Base-by-base conservation (phyloP, 352 stramenopile species). In the Globisporangium paroecandrum region DNA sequence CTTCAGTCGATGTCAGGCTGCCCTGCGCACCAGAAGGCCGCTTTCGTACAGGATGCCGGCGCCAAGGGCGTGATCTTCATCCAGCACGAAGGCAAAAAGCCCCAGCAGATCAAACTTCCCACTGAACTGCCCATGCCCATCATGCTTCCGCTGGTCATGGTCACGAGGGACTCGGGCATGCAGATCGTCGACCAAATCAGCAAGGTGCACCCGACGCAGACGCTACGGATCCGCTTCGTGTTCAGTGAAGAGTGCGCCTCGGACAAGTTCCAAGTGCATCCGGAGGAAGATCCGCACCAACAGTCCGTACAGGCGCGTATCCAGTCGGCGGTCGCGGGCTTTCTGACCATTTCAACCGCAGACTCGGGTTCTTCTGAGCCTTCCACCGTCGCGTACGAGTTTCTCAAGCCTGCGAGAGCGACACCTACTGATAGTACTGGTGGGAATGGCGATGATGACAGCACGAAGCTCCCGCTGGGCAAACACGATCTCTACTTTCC, bases 21-120 rank as follows among this genome's bases (percentile, higher is more conserved):
- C 59, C 82, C 82, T 18, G 76, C 81, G 36, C 81, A 92, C 47
- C 83, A 92, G 43, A 91, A 92, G 51, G 83, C 83, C 1, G 69
- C 75, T 4, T 68, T 91, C 15, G 77, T 72, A 0, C 79, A 90
- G 18, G 78, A 91, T 66, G 75, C 77, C 46, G 85, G 81, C 13
- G 83, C 77, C 22, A 81, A 77, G 24, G 83, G 82, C 46, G 75
- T 89, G n/a, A 64, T 92, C 9, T 85, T 92, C 47, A 69, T 90
- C 1, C 82, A 91, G 64, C 69, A 78, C 29, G 51, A 75, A 20
- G 80, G 81, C 36, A 69, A 81, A 34, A 91, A 91, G 65, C 79
- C 80, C 7, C 77, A 84, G 51, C 77, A 85, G 32, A 75, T 93
- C 47, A 69, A 71, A 13, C 65, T 90, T 46, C 69, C 69, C 1